Conservation (phyloP, 352 stramenopile genomes). For the Phytophthora quininea region DNA sequence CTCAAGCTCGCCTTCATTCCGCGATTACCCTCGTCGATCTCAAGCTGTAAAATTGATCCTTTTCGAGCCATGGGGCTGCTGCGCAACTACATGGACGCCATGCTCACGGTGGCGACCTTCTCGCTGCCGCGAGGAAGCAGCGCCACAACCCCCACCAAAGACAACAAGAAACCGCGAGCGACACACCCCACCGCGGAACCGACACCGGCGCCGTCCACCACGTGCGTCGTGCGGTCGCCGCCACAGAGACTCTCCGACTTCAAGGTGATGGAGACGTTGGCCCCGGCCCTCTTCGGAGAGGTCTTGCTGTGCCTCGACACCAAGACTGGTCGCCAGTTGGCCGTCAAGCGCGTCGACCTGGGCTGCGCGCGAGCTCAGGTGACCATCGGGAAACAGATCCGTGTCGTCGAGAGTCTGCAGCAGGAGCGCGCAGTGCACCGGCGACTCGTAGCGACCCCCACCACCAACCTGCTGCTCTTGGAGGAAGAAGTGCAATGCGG, state of each 20-base stretch:
- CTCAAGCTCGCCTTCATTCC: slow-evolving; percentile 26
- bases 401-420: slow-evolving; percentile 55
- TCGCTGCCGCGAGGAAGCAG: slow-evolving; percentile 15
- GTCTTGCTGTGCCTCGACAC: slow-evolving; percentile 58
- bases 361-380: slow-evolving; percentile 37
- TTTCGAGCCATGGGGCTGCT: slow-evolving; percentile 34
- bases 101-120: slow-evolving; percentile 32
- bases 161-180: slow-evolving; percentile 19
- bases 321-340: slow-evolving; percentile 42
- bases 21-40: slow-evolving; percentile 14
- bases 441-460: slow-evolving; percentile 34
- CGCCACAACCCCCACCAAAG: slow-evolving; percentile 25
- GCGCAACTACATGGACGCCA: slow-evolving; percentile 39
- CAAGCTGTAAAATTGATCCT: neutral
- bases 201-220: neutral
- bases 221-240: slow-evolving; percentile 33
- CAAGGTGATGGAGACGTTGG: slow-evolving; percentile 45
- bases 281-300: slow-evolving; percentile 62
- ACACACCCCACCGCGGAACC: slow-evolving; percentile 2
- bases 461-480: slow-evolving; percentile 52
- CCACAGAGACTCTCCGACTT: slow-evolving; percentile 42
- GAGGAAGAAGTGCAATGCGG: slow-evolving; percentile 49
- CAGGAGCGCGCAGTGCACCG: slow-evolving; percentile 57
- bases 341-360: slow-evolving; percentile 60
- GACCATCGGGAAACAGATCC: slow-evolving; percentile 41